A percentile compares a stretch with the other conserved stretches of the same genome.
Evolutionary conservation across 345 rosid species (phyloP).

Genomic region (Salix exigua): DNA sequence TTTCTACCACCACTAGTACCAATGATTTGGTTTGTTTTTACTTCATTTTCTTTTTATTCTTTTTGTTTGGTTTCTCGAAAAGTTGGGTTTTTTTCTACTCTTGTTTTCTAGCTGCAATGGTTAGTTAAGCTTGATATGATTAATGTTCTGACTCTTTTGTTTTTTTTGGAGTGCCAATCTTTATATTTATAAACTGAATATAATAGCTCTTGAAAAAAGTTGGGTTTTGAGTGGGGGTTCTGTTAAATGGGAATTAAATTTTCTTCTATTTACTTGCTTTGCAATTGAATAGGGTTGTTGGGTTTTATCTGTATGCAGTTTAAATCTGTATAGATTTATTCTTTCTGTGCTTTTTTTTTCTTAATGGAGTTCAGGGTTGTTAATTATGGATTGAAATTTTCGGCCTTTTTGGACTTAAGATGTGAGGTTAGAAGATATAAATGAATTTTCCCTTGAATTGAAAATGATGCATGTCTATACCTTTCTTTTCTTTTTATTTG

Average conservation of each 20-base stretch:
- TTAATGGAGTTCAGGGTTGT: background rate
- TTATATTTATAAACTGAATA: background rate
- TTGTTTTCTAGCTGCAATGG: background rate
- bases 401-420: background rate
- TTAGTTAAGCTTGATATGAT: background rate
- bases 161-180: background rate
- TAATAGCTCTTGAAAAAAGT: background rate
- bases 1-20: conserved; percentile 64
- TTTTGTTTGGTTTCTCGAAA: background rate
- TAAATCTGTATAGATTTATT: background rate
- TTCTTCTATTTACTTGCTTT: background rate
- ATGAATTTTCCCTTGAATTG: background rate
- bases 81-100: background rate
- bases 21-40: conserved; percentile 59
- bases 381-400: background rate
- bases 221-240: background rate
- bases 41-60: background rate
- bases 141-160: background rate
- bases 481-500: background rate
- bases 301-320: too few species aligned
- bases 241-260: background rate
- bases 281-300: background rate
- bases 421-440: background rate
- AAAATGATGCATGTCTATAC: background rate
- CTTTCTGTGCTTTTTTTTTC: background rate